Conservation (phyloP, 495 filamentous ascomycete species). For the Tuber umbilicatum region DNA sequence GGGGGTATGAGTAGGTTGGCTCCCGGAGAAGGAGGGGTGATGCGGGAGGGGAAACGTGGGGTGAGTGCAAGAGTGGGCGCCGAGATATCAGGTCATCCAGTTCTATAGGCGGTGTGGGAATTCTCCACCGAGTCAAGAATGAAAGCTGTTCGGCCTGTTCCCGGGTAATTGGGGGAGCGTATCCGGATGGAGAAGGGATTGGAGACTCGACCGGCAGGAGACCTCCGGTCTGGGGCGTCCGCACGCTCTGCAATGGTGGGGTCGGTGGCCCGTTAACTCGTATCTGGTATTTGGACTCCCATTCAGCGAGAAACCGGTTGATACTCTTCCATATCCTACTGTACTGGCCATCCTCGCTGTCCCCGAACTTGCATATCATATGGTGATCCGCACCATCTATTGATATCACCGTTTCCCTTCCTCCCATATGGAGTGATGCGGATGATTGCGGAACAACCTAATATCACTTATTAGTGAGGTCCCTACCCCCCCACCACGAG, state of each 20-base stretch:
- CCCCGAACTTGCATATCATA: conserved; percentile 24
- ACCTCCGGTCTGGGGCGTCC: neutral
- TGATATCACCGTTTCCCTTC: conserved; percentile 21
- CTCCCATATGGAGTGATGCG: conserved; percentile 27
- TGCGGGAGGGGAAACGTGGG: neutral
- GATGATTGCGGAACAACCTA: conserved; percentile 29
- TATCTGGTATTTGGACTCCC: neutral
- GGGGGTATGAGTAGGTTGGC: neutral
- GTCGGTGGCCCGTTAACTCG: neutral
- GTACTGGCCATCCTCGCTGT: conserved; percentile 15
- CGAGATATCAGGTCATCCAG: neutral
- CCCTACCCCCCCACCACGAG: neutral
- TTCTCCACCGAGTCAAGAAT: neutral
- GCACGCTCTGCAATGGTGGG: neutral
- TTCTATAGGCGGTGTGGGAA: neutral
- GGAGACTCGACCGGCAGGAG: neutral
- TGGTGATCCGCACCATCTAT: conserved; percentile 28
- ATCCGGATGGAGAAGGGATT: neutral
- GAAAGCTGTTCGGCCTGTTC: neutral
- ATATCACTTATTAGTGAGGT: neutral
- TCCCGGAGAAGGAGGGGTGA: neutral
- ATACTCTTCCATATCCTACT: conserved; percentile 1
- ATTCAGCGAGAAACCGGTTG: conserved; percentile 5
- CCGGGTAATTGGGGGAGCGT: neutral
- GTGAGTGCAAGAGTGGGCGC: neutral